Evolutionary conservation across 768 basidiomycete genomes (phyloP), one percentile per base, ranked within the genome.

Genomic region (Mycena polygramma): DNA sequence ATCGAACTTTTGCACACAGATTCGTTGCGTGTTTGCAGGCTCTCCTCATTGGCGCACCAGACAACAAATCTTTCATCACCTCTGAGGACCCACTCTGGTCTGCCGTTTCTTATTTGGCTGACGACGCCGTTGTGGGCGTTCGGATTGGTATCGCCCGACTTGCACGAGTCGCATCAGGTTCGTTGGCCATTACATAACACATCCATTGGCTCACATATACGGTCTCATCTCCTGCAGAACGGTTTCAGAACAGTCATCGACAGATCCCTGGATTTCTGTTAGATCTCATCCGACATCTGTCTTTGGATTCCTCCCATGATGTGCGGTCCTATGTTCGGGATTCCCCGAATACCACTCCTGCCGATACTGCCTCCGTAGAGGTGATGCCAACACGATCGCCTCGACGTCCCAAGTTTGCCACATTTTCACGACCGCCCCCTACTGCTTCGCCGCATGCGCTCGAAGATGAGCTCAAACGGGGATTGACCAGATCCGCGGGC

Each of bases 71-170:
- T 19, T 71, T 79, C 4, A 79, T 86, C 66, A 75, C 83, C 37
- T 79, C 80, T 66, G 87, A 85, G 74, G 85, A 83, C 72, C 80
- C 77, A 72, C 87, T 90, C 69, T 87, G 94, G 81, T 78, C 83
- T 66, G 80, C 83, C n/a, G 79, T 97, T 22, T 79, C 83, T 35
- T 75, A 77, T 52, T 84, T 97, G 49, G 87, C 88, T 7, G 77
- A 83, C 39, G 97, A 98, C 76, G 75, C 77, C 43, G 90, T 97
- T 15, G 85, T 93, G 59, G 96, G 95, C 69, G 95, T 98, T 41
- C 88, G 95, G 54, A 95, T 98, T 66, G 92, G 90, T 9, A 86
- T 95, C 3, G 92, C 96, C n/a, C 88, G 95, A 57, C 86, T 95
- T 54, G 80, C 91, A 49, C 89, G 89, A 57, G 74, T 80, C 57